Evolutionary conservation across 768 basidiomycete species (phyloP).

Genomic region (Podaxis rugospora): DNA sequence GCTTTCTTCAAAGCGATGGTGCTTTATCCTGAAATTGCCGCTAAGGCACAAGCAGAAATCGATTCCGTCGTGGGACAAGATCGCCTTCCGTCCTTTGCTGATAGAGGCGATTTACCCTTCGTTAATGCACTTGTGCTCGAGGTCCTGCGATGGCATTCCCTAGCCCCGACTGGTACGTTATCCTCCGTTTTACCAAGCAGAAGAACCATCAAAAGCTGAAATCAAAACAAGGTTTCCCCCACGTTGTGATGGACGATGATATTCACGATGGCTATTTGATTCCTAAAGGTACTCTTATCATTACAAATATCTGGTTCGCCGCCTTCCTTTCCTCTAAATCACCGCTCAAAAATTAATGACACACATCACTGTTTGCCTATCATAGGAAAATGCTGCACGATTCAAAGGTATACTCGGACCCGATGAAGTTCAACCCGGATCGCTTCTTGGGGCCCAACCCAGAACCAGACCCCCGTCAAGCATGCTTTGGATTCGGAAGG

Average conservation of each 20-base stretch:
- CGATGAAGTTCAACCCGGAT: conserved; percentile 41
- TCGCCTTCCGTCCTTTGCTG: conserved; percentile 34
- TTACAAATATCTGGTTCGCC: conserved; percentile 29
- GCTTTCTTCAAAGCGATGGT: conserved; percentile 37
- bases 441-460: conserved; percentile 38
- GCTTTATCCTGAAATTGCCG: conserved; percentile 32
- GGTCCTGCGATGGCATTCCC: conserved; percentile 30
- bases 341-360: background rate
- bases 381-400: conserved; percentile 39
- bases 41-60: conserved; percentile 39
- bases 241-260: conserved; percentile 38
- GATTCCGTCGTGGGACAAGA: conserved; percentile 36
- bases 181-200: background rate
- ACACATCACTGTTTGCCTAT: background rate
- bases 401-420: conserved; percentile 35
- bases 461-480: conserved; percentile 38
- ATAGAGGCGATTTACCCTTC: conserved; percentile 37
- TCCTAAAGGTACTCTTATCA: conserved; percentile 34
- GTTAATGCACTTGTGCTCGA: conserved; percentile 35
- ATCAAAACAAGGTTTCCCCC: conserved; percentile 29
- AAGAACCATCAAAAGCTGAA: conserved; percentile 9
- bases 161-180: conserved; percentile 26
- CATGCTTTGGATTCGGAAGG: conserved; percentile 54
- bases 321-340: background rate
- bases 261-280: conserved; percentile 39